Conservation (phyloP, 2,329 filamentous ascomycete species). For the Aspergillus sclerotialis region DNA sequence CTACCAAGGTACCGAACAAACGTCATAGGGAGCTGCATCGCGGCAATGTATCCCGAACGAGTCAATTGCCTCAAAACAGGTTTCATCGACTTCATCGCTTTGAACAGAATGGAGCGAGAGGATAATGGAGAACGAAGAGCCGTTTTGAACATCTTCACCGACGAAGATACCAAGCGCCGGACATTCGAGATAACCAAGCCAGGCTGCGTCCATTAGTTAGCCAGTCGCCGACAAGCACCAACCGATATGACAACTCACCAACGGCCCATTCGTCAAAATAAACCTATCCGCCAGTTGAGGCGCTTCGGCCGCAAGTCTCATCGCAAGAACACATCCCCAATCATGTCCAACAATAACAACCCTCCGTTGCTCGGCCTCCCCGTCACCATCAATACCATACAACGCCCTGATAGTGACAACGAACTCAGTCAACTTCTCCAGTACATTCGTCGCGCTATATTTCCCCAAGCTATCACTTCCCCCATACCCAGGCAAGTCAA, state of each 20-base stretch:
- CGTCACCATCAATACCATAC: constrained; percentile 34
- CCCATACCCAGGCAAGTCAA: constrained; percentile 54
- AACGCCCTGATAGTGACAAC: constrained; percentile 44
- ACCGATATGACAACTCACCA: constrained; percentile 47
- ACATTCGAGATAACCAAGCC: constrained; percentile 38
- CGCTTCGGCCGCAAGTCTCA: constrained; percentile 53
- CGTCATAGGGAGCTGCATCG: constrained; percentile 44
- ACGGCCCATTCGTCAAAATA: constrained; percentile 47
- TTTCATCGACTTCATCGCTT: constrained; percentile 35
- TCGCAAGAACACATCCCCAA: constrained; percentile 48
- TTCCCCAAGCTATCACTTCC: constrained; percentile 47
- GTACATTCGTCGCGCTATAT: constrained; percentile 45
- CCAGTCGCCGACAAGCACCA: too few species aligned
- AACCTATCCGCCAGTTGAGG: constrained; percentile 49
- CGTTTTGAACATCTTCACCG: constrained; percentile 45
- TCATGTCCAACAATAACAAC: constrained; percentile 48
- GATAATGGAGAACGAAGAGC: constrained; percentile 38
- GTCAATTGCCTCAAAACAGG: constrained; percentile 44
- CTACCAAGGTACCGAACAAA: constrained; percentile 39
- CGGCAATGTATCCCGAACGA: constrained; percentile 50
- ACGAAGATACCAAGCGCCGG: constrained; percentile 32
- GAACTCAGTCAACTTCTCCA: constrained; percentile 49
- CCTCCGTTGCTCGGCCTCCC: constrained; percentile 32
- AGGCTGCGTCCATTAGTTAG: constrained; percentile 24
- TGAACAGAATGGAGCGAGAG: constrained; percentile 40